Evolutionary conservation across 2,329 filamentous ascomycete genomes (phyloP).

Genomic region (Fusarium concolor): DNA sequence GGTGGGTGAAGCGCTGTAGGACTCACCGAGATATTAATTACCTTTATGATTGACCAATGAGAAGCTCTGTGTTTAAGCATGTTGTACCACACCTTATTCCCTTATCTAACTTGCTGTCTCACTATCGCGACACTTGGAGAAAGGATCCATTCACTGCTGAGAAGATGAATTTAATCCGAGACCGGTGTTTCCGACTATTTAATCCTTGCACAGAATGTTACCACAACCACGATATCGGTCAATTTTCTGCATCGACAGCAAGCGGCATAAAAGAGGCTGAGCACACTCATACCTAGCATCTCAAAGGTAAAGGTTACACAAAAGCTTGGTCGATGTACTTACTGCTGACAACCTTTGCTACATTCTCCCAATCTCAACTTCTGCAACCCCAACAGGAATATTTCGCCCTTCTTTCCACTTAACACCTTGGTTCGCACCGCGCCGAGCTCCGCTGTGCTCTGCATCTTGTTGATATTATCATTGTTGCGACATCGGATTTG

Average conservation of each 20-base stretch:
- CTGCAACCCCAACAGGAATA: slow-evolving; percentile 16
- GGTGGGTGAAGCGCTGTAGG: slow-evolving; percentile 4
- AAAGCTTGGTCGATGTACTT: not conserved
- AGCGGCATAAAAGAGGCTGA: slow-evolving; percentile 23
- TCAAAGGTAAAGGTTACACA: not conserved
- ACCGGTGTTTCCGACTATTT: slow-evolving; percentile 15
- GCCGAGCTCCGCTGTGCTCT: not conserved
- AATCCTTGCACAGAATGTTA: slow-evolving; percentile 16
- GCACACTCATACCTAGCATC: not conserved
- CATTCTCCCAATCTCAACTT: slow-evolving; percentile 3
- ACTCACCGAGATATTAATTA: slow-evolving; percentile 10
- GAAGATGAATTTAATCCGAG: slow-evolving; percentile 15
- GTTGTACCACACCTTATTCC: not conserved
- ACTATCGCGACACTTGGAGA: slow-evolving; percentile 19
- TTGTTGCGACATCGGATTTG: slow-evolving; percentile 14
- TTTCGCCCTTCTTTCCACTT: slow-evolving; percentile 16
- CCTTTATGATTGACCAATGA: slow-evolving; percentile 34
- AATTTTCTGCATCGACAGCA: not conserved
- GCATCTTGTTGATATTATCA: slow-evolving; percentile 6
- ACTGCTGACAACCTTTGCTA: not conserved
- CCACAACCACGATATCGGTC: slow-evolving; percentile 19
- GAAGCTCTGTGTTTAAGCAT: slow-evolving; percentile 3
- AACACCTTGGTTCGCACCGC: not conserved
- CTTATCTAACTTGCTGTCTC: slow-evolving; percentile 19
- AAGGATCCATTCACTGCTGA: not conserved